Base-by-base conservation (phyloP, 345 rosid species). In the Eucalyptus grandis region DNA sequence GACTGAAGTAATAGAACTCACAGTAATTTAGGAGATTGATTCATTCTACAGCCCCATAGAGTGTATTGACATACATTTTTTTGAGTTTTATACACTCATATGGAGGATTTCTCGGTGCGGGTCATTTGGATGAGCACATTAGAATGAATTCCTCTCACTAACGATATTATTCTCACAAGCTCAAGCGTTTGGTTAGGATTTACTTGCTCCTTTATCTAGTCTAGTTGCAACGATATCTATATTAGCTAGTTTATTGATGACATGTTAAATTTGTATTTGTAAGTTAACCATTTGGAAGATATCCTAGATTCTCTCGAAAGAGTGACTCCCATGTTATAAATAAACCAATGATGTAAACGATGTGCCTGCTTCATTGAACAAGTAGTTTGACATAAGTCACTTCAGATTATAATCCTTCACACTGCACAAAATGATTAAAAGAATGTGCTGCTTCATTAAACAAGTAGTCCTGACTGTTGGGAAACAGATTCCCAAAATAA, bases 101-200 rank as follows among this genome's bases (percentile, higher is more conserved):
- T 40, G 34, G 82, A 16, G 27, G 86, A 60, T 69, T 89, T 87
- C 86, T 86, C 94, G 95, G 95, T 91, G 93, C 94, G 91, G 95
- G 95, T 82, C 98, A 96, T 92, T 91, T 95, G 93, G 92, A 96
- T 82, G 94, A 96, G 89, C 98, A 96, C 92, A 92, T 95, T 82
- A 86, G 54, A 89, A 87, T 67, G 44, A 88, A 94, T 87, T 91
- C 91, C 49, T 92, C 93, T 46, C 98, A 96, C 88, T 89, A 87
- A 86, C 91, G 89, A 72, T 96, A 90, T 92, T 96, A 93, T 94
- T 96, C 96, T 86, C 96, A 96, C 90, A 96, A 96, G 90, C 93
- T 96, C 77, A 96, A 91, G 86, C 94, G 94, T 14, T 88, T 96
- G 93, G 98, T 96, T 86, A 90, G 92, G 87, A 86, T 90, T 90